Evolutionary conservation across 345 rosid species (phyloP), one percentile per base, ranked within the genome.

Genomic region (Tarenaya hassleriana): DNA sequence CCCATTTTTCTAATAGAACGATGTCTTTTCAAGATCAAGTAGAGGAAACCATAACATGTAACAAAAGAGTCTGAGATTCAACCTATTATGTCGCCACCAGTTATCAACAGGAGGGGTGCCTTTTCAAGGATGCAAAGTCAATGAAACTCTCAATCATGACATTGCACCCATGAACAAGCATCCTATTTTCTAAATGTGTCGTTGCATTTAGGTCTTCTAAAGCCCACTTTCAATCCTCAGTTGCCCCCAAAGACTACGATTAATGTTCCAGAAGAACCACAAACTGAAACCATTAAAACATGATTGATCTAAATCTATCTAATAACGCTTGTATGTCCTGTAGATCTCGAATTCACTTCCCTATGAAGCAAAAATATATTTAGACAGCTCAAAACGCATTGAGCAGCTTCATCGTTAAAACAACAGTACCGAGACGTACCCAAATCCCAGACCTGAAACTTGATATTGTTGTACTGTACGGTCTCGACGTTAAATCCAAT

Each of bases 401-500:
- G 16, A 41, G 0, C 41, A 32, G 16, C 13, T 5, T 41, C 33
- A 32, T 55, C 17, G 1, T 24, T 4, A n/a, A n/a, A 10, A 16
- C 12, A 35, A 29, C 9, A 10, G 6, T 3, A 20, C 10, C 6
- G 46, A 60, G 32, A 34, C 76, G 7, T 75, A 81, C 79, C 86
- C 16, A 80, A 76, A 72, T 79, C 88, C 82, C 83, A 80, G 34
- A 88, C 95, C 73, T 88, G 97, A 54, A 88, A 88, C 73, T 85
- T 88, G 61, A 88, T 88, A 49, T 84, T 84, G 51, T 88, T 84
- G 69, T 82, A 80, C 72, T 80, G 84, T 14, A 88, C 85, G 3
- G 92, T 85, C 74, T 88, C 97, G 13, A 88, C 97, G 52, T 88
- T 88, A 43, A 88, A 88, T 44, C 97, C 97, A 70, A 88, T 88